Conservation (phyloP, 108 stramenopile species). For the Bacterosira constricta region DNA sequence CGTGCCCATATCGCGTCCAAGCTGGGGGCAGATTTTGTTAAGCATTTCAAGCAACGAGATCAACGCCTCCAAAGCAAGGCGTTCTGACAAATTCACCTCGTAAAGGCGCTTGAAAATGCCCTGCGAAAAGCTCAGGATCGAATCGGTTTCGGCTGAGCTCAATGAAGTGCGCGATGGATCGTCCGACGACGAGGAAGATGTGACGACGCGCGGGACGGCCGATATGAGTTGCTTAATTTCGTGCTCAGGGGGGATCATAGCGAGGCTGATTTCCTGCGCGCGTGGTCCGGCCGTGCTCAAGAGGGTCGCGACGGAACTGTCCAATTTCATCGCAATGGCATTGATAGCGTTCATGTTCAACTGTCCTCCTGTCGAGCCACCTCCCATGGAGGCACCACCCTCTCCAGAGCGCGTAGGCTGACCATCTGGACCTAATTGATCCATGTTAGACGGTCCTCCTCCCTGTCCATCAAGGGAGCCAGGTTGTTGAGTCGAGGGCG, state of each 20-base stretch:
- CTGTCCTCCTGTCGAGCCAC: constrained; percentile 41
- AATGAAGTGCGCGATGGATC: constrained; percentile 48
- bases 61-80: constrained; percentile 85
- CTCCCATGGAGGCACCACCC: constrained; percentile 12
- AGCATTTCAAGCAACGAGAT: constrained; percentile 88
- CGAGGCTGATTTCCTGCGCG: constrained; percentile 83
- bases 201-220: constrained; percentile 83
- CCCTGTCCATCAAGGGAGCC: constrained; percentile 4
- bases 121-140: constrained; percentile 90
- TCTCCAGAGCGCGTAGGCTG: constrained; percentile 7
- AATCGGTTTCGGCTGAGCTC: constrained; percentile 78
- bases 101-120: constrained; percentile 97
- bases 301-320: constrained; percentile 72
- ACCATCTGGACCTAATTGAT: constrained; percentile 12
- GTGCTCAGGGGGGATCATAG: constrained; percentile 91
- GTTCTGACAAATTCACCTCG: constrained; percentile 86
- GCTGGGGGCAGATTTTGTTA: constrained; percentile 80
- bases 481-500: constrained; percentile 38
- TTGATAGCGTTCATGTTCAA: constrained; percentile 71
- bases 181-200: constrained; percentile 48
- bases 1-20: constrained; percentile 87
- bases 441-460: neutral
- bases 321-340: constrained; percentile 76
- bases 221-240: constrained; percentile 88
- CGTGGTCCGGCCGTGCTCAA: constrained; percentile 80